phyloP scores from a whole-genome alignment of 257 asterid genomes.

The Datura wrightii region DNA sequence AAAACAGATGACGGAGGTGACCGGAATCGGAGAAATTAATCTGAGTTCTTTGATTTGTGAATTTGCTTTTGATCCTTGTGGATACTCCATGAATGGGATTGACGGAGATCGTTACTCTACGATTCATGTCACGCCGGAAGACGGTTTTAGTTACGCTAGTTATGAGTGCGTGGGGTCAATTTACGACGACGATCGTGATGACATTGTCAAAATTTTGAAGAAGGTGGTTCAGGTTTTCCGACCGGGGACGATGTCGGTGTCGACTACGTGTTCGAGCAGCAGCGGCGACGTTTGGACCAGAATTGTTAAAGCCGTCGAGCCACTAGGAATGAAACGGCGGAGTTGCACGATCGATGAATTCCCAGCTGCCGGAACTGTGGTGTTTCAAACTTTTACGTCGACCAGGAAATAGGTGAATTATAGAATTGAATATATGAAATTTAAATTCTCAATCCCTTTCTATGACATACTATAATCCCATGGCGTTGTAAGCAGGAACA shows the following conservation, averaged over 20 bases:
- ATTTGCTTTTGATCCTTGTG: constrained; percentile 94
- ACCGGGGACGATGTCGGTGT: constrained; percentile 71
- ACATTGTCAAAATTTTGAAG: constrained; percentile 49
- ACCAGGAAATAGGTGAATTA: constrained; percentile 43
- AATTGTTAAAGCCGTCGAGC: constrained; percentile 61
- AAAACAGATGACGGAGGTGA: constrained; percentile 72
- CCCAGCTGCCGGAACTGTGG: constrained; percentile 68
- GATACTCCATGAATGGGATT: constrained; percentile 92
- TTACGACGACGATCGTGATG: constrained; percentile 44
- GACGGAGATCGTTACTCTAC: constrained; percentile 85
- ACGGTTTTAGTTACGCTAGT: constrained; percentile 92
- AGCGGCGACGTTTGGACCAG: constrained; percentile 53
- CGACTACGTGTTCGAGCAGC: constrained; percentile 59
- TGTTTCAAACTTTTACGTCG: constrained; percentile 66
- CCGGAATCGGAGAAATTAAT: constrained; percentile 63
- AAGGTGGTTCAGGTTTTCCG: constrained; percentile 73
- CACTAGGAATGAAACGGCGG: constrained; percentile 76
- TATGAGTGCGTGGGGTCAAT: constrained; percentile 76
- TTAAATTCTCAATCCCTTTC: neutral
- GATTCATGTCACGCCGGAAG: constrained; percentile 97
- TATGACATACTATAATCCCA: too few species aligned
- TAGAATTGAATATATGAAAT: neutral
- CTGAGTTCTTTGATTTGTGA: constrained; percentile 69
- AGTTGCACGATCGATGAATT: constrained; percentile 73
- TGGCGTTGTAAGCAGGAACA: neutral